Conservation (phyloP, 2,329 filamentous ascomycete species). For the Claviceps pusilla region DNA sequence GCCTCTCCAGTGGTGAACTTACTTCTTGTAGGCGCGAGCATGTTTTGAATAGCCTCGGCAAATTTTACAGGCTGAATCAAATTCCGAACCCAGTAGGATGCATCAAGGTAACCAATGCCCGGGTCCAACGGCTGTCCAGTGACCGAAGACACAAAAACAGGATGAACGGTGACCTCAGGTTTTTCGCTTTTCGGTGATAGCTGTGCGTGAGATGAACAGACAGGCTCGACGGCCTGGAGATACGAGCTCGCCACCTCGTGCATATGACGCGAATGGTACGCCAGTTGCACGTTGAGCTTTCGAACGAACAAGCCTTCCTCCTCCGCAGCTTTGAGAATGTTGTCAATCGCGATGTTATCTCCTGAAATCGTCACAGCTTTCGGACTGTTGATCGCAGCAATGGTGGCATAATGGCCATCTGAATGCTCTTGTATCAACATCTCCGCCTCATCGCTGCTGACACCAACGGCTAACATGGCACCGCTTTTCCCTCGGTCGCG, state of each 20-base stretch:
- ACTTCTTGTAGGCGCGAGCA: not conserved
- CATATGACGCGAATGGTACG: constrained; percentile 14
- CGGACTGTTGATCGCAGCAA: constrained; percentile 17
- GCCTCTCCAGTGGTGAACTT: not conserved
- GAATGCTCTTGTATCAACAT: constrained; percentile 3
- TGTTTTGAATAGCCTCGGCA: constrained; percentile 2
- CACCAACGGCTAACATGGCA: constrained; percentile 17
- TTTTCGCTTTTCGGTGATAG: not conserved
- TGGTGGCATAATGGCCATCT: constrained; percentile 1
- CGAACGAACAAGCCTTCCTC: constrained; percentile 16
- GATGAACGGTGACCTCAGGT: not conserved
- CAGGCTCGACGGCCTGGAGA: constrained; percentile 2
- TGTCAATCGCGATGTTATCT: constrained; percentile 13
- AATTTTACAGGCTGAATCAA: constrained; percentile 15
- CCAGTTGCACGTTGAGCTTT: constrained; percentile 19
- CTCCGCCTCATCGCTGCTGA: not conserved
- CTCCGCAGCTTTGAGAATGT: constrained; percentile 11
- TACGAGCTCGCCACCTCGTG: constrained; percentile 4
- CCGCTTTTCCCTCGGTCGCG: constrained; percentile 4
- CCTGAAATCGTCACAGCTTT: constrained; percentile 17
- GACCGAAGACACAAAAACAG: constrained; percentile 4
- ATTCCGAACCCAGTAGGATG: constrained; percentile 13
- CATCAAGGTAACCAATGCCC: not conserved
- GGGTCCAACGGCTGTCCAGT: not conserved
- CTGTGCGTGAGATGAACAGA: not conserved